phyloP scores from a whole-genome alignment of 805 yeast species.

The Kluyveromyces aestuarii region DNA sequence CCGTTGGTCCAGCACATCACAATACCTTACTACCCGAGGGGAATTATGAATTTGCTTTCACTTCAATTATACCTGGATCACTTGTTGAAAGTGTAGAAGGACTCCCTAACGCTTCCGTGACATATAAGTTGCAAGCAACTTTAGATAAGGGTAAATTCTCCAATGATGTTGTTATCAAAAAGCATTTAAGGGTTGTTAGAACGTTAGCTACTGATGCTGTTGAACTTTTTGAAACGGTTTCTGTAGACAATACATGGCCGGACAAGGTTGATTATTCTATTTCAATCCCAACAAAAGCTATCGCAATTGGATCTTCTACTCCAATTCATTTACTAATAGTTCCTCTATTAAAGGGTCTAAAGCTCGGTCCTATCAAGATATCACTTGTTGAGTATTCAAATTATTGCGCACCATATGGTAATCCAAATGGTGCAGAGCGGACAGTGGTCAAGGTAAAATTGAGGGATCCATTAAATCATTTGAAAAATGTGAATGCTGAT shows the following conservation, averaged over 20 bases:
- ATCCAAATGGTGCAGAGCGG: constrained; percentile 54
- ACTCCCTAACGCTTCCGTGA: constrained; percentile 64
- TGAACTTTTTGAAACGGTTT: constrained; percentile 83
- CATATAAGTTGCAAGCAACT: constrained; percentile 66
- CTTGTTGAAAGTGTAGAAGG: constrained; percentile 88
- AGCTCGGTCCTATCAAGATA: constrained; percentile 63
- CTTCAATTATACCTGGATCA: constrained; percentile 73
- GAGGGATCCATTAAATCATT: constrained; percentile 31
- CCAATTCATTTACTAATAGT: constrained; percentile 63
- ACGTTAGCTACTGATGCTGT: constrained; percentile 82
- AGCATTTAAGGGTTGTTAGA: constrained; percentile 71
- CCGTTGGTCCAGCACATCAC: constrained; percentile 17
- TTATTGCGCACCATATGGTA: constrained; percentile 49
- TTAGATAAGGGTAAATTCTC: constrained; percentile 78
- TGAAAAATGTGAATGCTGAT: constrained; percentile 25
- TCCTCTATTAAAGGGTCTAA: constrained; percentile 75
- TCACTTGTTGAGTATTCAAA: constrained; percentile 60
- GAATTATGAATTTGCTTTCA: constrained; percentile 85
- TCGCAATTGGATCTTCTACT: constrained; percentile 77
- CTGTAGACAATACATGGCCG: constrained; percentile 95
- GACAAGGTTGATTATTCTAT: constrained; percentile 83
- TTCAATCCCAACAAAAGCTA: constrained; percentile 77
- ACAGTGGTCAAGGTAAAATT: constrained; percentile 44
- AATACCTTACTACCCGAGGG: constrained; percentile 52
- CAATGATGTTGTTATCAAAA: constrained; percentile 52